phyloP scores from a whole-genome alignment of 75 land plant species.

The Sequoiadendron giganteum region DNA sequence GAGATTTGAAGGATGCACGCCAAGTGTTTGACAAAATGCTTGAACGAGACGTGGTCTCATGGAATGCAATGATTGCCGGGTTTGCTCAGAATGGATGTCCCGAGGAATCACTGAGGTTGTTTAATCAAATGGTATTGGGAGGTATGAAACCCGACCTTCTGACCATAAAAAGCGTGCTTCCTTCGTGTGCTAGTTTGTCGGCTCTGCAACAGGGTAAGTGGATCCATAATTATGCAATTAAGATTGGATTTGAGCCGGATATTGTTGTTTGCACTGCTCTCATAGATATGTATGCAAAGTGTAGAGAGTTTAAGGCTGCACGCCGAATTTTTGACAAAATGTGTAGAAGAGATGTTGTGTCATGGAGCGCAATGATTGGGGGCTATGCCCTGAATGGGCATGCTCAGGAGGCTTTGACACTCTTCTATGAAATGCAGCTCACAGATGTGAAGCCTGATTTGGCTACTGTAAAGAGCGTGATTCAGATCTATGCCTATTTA shows the following conservation, averaged over 20 bases:
- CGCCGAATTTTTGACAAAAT: constrained; percentile 16
- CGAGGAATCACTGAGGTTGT: constrained; percentile 17
- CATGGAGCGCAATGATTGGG: constrained; percentile 20
- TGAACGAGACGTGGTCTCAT: constrained; percentile 59
- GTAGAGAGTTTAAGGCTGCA: constrained; percentile 14
- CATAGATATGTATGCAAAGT: constrained; percentile 20
- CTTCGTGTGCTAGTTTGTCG: constrained; percentile 55
- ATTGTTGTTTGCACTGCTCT: constrained; percentile 14
- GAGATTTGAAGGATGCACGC: constrained; percentile 24
- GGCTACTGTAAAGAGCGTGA: constrained; percentile 4
- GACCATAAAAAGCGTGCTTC: constrained; percentile 54
- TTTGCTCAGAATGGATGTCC: constrained; percentile 33
- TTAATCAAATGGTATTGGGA: constrained; percentile 37
- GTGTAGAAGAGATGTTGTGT: constrained; percentile 11
- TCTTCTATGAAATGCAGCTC: constrained; percentile 18
- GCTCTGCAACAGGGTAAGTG: constrained; percentile 42
- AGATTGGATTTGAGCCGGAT: constrained; percentile 7
- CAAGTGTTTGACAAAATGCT: constrained; percentile 51
- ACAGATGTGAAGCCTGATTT: constrained; percentile 9
- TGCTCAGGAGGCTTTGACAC: constrained; percentile 8
- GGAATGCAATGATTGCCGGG: constrained; percentile 72
- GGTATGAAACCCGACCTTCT: constrained; percentile 34
- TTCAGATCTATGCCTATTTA: constrained; percentile 13
- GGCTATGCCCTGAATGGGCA: constrained; percentile 11
- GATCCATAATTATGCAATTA: constrained; percentile 6